These are phyloP conservation scores for Lachnellula subtilissima DNA, from an alignment of 2,329 filamentous ascomycete genomes.

Conservation along the genomic window DNA sequence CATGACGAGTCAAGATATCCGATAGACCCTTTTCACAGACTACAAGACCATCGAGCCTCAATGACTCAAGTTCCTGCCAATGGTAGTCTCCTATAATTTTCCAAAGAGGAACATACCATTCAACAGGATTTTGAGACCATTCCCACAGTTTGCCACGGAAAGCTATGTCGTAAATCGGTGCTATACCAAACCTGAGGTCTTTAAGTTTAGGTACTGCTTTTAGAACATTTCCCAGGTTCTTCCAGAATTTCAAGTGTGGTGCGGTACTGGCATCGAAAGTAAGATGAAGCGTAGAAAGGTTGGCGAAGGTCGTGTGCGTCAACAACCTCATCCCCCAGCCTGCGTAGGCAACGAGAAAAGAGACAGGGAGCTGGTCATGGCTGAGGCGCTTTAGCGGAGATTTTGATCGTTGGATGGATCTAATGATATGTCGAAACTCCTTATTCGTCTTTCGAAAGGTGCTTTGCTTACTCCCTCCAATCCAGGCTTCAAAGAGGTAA, in stretches of 20 bases:
- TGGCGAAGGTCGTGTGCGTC: neutral
- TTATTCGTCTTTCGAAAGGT: neutral
- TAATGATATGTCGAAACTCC: neutral
- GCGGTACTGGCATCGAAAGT: neutral
- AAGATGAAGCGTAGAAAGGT: neutral
- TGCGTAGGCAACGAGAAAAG: neutral
- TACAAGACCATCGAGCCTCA: conserved; percentile 3
- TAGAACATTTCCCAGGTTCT: neutral
- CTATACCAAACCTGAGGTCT: neutral
- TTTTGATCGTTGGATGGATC: neutral
- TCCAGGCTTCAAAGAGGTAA: neutral
- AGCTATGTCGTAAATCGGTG: neutral
- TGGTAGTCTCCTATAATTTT: neutral
- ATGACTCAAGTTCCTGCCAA: neutral
- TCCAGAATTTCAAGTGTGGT: neutral
- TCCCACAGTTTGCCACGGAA: neutral
- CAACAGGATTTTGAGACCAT: neutral
- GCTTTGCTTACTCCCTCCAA: neutral
- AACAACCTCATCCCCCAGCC: neutral
- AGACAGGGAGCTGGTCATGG: neutral
- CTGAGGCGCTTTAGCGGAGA: neutral
- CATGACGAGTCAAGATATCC: neutral
- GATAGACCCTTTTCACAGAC: neutral
- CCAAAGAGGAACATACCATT: neutral
- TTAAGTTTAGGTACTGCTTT: neutral